Evolutionary conservation across 441 rosid genomes (phyloP).

Genomic region (Aleurites moluccanus): DNA sequence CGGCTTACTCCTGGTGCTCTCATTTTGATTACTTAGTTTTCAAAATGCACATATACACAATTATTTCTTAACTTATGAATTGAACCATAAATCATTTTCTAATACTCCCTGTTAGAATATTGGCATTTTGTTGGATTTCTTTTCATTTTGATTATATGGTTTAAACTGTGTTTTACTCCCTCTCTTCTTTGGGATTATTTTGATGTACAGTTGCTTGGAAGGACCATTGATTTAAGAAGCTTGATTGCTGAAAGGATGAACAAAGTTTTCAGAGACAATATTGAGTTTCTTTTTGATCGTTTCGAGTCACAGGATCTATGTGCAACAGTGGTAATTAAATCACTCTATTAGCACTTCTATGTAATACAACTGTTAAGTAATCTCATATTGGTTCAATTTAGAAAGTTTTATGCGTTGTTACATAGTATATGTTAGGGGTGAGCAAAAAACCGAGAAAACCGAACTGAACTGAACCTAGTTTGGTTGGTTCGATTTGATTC

Average conservation of each 20-base stretch:
- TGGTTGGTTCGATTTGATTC: no score
- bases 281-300: constrained; percentile 95
- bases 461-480: no score
- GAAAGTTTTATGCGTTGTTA: neutral
- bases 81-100: constrained; percentile 14
- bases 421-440: neutral
- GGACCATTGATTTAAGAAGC: constrained; percentile 90
- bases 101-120: neutral
- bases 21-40: neutral
- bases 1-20: neutral
- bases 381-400: neutral
- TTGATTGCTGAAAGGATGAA: constrained; percentile 90
- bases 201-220: constrained; percentile 82
- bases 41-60: neutral
- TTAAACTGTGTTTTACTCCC: constrained; percentile 9
- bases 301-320: constrained; percentile 98
- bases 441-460: no score
- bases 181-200: constrained; percentile 26
- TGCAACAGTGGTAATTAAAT: constrained; percentile 75
- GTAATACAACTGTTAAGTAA: constrained; percentile 10
- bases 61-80: neutral
- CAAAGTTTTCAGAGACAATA: constrained; percentile 92
- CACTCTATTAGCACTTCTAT: constrained; percentile 19
- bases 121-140: neutral
- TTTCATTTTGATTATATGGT: neutral